Conservation (phyloP, 169 alveolate genomes). For the Fabrea salina region DNA sequence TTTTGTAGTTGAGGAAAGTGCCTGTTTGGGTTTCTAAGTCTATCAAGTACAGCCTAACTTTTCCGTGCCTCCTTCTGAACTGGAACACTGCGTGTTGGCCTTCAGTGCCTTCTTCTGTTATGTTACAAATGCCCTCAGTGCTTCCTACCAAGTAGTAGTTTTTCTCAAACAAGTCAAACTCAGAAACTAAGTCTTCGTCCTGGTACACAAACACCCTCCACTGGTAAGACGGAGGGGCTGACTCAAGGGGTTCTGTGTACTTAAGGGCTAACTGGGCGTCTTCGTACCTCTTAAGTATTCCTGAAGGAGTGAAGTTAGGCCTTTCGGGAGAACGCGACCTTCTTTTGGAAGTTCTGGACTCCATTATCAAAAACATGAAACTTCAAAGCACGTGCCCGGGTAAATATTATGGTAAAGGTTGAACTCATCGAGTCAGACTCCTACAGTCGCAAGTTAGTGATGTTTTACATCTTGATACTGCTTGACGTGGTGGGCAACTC, state of each 20-base stretch:
- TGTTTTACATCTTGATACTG: constrained; percentile 6
- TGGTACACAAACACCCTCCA: constrained; percentile 74
- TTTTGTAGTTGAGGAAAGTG: constrained; percentile 88
- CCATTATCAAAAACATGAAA: no score
- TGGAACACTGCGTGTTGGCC: constrained; percentile 97
- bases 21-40: constrained; percentile 95
- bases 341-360: no score
- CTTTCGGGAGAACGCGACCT: constrained; percentile 9
- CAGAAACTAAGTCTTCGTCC: constrained; percentile 53
- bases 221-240: constrained; percentile 56
- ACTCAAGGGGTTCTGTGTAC: constrained; percentile 79
- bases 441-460: not conserved
- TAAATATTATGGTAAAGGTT: constrained; percentile 16
- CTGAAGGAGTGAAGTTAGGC: constrained; percentile 23
- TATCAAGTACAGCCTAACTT: constrained; percentile 88
- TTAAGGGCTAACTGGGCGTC: constrained; percentile 40
- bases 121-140: constrained; percentile 90
- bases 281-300: constrained; percentile 9
- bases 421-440: constrained; percentile 17
- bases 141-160: constrained; percentile 84
- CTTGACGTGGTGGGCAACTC: not conserved
- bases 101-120: constrained; percentile 86
- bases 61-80: constrained; percentile 74
- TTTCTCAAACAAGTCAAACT: not conserved
- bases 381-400: no score